Evolutionary conservation across 192 early-diverging fungal species (phyloP), one percentile per base, ranked within the genome.

Genomic region (Coemansia asiatica): DNA sequence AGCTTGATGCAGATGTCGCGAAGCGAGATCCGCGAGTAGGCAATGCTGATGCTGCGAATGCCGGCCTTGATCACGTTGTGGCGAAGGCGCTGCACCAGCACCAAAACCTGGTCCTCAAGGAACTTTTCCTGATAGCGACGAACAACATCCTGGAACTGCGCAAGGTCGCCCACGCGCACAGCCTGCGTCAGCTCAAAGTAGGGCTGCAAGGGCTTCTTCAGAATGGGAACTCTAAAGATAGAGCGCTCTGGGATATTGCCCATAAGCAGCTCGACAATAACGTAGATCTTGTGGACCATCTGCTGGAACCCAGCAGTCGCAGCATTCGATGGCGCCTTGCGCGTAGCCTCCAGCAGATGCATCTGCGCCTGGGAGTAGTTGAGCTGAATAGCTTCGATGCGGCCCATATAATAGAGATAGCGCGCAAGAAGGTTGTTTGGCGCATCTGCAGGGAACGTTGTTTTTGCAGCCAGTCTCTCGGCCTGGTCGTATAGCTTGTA

Each of bases 41-140:
- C 92, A 57, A 95, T 63, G 74, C 89, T 91, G 72, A 99, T 96
- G 91, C 92, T 96, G 56, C 97, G 90, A 54, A 99, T 92, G 31
- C 96, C 97, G 12, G 97, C 92, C 85, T 97, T 98, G 86, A 99
- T 99, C 47, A 99, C 97, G 81, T 98, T 98, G 81, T 99, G 97
- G 29, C 96, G 95, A 53, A 99, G 81, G 81, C 97, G 90, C 50
- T 96, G 72, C 68, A 99, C 94, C 60, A 99, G 76, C 0, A 93
- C 92, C 67, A 90, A 90, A 31, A 90, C 95, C 68, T 95, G 90
- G 83, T 99, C 97, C 21, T 85, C 83, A 28, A 88, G 79, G 75
- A 99, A 97, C 50, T 85, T 87, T 33, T 85, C 82, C 15, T 82
- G 84, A 72, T 92, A 89, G 54, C 87, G 83, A 26, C 83, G 86